phyloP scores from a whole-genome alignment of 148 eudicot genomes.

The Euryodendron excelsum region DNA sequence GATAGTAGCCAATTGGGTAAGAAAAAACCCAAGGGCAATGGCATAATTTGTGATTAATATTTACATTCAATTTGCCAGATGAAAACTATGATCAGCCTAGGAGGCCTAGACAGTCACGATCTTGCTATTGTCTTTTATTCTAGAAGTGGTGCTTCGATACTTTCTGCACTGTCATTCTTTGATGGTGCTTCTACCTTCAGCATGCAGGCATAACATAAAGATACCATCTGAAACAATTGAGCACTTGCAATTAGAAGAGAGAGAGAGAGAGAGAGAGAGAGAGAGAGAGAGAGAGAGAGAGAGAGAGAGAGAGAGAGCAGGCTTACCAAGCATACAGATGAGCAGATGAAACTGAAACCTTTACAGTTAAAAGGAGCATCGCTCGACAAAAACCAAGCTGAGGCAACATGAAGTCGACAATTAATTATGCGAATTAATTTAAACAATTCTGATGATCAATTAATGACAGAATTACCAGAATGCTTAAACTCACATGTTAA shows the following conservation, averaged over 20 bases:
- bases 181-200: constrained; percentile 44
- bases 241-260: background rate
- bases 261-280: constrained; percentile 8
- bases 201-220: constrained; percentile 48
- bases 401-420: constrained; percentile 9
- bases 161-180: constrained; percentile 26
- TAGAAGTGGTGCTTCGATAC: constrained; percentile 37
- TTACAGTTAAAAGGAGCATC: constrained; percentile 82
- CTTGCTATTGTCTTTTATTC: too few species aligned
- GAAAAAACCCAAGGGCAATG: too few species aligned
- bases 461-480: background rate
- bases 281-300: constrained; percentile 5
- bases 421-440: background rate
- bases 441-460: background rate
- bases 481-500: constrained; percentile 65
- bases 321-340: constrained; percentile 69
- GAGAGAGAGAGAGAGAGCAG: too few species aligned
- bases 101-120: too few species aligned
- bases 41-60: too few species aligned
- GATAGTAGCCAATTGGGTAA: too few species aligned
- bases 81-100: too few species aligned
- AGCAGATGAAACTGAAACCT: constrained; percentile 78
- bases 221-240: constrained; percentile 40
- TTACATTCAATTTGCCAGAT: too few species aligned
- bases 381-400: constrained; percentile 75